These are phyloP conservation scores for Collybia sordida DNA, from an alignment of 768 basidiomycete genomes.

Conservation along the genomic window DNA sequence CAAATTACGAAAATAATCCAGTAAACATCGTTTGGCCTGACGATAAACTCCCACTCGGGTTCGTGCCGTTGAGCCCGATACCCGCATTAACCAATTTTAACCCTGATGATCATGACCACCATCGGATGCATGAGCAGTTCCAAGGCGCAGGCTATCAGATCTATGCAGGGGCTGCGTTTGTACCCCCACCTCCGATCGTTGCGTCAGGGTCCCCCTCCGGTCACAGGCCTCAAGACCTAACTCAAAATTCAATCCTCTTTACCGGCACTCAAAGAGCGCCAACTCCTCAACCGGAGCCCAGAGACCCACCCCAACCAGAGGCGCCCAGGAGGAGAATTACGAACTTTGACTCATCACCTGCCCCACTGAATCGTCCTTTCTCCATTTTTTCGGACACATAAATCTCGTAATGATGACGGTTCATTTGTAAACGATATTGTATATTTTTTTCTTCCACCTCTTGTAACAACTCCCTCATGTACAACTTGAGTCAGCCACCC, in stretches of 20 bases:
- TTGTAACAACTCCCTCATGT: too few relatives aligned
- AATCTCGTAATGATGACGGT: neutral
- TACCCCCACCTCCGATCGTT: neutral
- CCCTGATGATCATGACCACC: neutral
- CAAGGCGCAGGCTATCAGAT: constrained; percentile 2
- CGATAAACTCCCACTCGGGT: constrained; percentile 34
- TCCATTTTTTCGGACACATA: neutral
- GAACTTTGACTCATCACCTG: neutral
- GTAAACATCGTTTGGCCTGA: constrained; percentile 25
- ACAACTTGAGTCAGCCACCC: too few relatives aligned
- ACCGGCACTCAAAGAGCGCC: neutral
- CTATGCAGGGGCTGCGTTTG: constrained; percentile 3
- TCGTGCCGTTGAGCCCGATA: constrained; percentile 37
- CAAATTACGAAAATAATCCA: constrained; percentile 6
- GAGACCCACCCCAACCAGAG: neutral
- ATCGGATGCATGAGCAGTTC: neutral
- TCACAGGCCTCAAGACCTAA: neutral
- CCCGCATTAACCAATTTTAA: constrained; percentile 6
- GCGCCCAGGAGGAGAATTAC: neutral
- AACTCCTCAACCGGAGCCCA: neutral
- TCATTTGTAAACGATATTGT: too few relatives aligned
- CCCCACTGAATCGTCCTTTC: neutral
- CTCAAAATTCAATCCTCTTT: neutral
- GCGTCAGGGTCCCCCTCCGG: neutral
- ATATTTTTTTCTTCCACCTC: too few relatives aligned